Evolutionary conservation across 805 yeast species (phyloP).

Genomic region (Starmerella kuoi): DNA sequence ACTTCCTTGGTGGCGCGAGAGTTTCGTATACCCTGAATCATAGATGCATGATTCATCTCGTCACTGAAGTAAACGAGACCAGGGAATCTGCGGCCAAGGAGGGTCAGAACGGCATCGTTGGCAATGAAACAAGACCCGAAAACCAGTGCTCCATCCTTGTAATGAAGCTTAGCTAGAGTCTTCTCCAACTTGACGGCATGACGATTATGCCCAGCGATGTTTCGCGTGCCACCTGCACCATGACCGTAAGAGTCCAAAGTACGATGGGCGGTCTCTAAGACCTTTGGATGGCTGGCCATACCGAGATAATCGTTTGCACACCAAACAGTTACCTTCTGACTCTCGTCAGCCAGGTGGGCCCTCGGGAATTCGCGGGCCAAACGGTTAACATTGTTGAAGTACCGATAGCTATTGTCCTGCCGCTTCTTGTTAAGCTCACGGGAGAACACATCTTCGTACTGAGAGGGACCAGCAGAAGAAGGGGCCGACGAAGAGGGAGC

Average conservation of each 20-base stretch:
- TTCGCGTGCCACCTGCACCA: conserved; percentile 98
- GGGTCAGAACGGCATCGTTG: conserved; percentile 84
- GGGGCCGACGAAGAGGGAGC: neutral
- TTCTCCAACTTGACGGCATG: conserved; percentile 82
- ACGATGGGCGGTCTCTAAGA: conserved; percentile 61
- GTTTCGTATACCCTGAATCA: conserved; percentile 91
- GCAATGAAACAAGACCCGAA: conserved; percentile 95
- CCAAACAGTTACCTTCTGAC: conserved; percentile 93
- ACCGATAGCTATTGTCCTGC: conserved; percentile 83
- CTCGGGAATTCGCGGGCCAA: conserved; percentile 85
- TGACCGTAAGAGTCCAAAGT: conserved; percentile 86
- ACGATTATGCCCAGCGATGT: conserved; percentile 92
- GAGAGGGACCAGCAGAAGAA: conserved; percentile 6
- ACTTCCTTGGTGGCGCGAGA: conserved; percentile 80
- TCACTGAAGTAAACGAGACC: conserved; percentile 87
- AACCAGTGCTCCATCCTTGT: conserved; percentile 88
- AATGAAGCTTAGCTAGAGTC: conserved; percentile 79
- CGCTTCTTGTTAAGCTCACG: conserved; percentile 62
- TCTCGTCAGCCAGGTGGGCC: conserved; percentile 69
- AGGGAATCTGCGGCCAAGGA: conserved; percentile 82
- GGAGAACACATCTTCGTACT: conserved; percentile 33
- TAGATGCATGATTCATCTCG: conserved; percentile 90
- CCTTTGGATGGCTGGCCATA: conserved; percentile 72
- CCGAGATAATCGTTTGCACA: conserved; percentile 97
- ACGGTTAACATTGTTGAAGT: conserved; percentile 93